Conservation (phyloP, 495 filamentous ascomycete genomes). For the Opeltia flavorubescens region DNA sequence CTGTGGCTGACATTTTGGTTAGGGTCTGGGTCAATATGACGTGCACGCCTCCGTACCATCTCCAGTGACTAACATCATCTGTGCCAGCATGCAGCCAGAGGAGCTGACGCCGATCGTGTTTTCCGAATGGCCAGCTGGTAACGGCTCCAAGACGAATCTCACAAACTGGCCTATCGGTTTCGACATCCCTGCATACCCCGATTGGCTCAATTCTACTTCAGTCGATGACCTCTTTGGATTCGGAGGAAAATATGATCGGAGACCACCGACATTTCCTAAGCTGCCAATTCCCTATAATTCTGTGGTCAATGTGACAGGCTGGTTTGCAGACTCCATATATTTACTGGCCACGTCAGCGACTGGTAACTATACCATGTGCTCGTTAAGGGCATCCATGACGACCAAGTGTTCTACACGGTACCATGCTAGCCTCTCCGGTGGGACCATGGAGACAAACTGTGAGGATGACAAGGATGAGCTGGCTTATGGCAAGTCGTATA, state of each 20-base stretch:
- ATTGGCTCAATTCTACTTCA: conserved; percentile 40
- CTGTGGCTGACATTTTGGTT: not conserved
- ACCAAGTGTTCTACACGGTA: conserved; percentile 49
- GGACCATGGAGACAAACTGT: conserved; percentile 39
- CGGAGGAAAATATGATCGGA: conserved; percentile 3
- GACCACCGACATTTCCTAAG: conserved; percentile 4
- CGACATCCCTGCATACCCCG: conserved; percentile 16
- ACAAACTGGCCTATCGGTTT: conserved; percentile 17
- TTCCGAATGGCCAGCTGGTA: conserved; percentile 34
- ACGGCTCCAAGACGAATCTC: conserved; percentile 23
- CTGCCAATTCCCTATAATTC: conserved; percentile 41
- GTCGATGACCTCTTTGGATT: conserved; percentile 33
- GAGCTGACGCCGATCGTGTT: conserved; percentile 53
- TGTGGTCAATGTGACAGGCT: conserved; percentile 38
- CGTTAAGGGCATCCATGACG: conserved; percentile 41
- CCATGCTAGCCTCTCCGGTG: conserved; percentile 40
- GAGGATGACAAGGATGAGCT: conserved; percentile 35
- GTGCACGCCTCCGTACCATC: conserved; percentile 50
- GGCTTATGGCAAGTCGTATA: conserved; percentile 32
- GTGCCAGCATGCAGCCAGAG: conserved; percentile 40
- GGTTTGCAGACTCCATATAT: conserved; percentile 40
- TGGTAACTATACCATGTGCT: conserved; percentile 45
- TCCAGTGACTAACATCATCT: conserved; percentile 55
- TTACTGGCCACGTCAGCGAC: conserved; percentile 40
- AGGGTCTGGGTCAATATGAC: conserved; percentile 50